Percentiles rank a stretch among this genome's conserved stretches.
Conservation (phyloP, 2,329 filamentous ascomycete species). For the Xylaria sp. region DNA sequence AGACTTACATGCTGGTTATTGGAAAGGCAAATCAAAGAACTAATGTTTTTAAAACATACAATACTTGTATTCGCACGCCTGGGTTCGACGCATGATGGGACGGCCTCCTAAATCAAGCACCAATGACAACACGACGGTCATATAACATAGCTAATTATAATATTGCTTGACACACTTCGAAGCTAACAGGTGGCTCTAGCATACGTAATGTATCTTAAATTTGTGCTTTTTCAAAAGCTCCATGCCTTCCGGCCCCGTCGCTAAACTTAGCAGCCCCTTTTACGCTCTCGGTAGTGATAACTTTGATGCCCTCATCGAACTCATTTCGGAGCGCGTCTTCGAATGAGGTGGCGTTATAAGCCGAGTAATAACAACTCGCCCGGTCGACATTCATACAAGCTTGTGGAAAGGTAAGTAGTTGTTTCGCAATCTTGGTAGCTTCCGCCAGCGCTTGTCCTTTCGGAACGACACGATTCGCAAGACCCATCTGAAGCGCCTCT, state of each 20-base stretch:
- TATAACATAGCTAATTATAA: too few species aligned
- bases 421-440: constrained; percentile 20
- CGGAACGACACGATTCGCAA: constrained; percentile 22
- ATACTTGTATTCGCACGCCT: too few species aligned
- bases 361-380: constrained; percentile 21
- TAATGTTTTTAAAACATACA: too few species aligned
- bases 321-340: constrained; percentile 22
- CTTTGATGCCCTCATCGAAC: constrained; percentile 20
- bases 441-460: constrained; percentile 21
- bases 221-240: not conserved
- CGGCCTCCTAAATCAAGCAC: too few species aligned
- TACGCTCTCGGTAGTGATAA: constrained; percentile 22
- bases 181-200: not conserved
- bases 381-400: constrained; percentile 21
- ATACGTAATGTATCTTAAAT: not conserved
- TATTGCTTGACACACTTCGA: not conserved
- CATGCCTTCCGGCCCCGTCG: not conserved
- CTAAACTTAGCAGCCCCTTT: constrained; percentile 25
- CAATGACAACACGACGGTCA: too few species aligned
- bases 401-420: constrained; percentile 18
- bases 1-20: too few species aligned
- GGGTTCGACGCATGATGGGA: too few species aligned
- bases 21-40: too few species aligned
- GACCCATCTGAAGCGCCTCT: constrained; percentile 25
- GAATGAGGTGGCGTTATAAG: constrained; percentile 21